Evolutionary conservation across 768 basidiomycete genomes (phyloP), one percentile per base, ranked within the genome.

Genomic region (Sporobolomyces phaffii): DNA sequence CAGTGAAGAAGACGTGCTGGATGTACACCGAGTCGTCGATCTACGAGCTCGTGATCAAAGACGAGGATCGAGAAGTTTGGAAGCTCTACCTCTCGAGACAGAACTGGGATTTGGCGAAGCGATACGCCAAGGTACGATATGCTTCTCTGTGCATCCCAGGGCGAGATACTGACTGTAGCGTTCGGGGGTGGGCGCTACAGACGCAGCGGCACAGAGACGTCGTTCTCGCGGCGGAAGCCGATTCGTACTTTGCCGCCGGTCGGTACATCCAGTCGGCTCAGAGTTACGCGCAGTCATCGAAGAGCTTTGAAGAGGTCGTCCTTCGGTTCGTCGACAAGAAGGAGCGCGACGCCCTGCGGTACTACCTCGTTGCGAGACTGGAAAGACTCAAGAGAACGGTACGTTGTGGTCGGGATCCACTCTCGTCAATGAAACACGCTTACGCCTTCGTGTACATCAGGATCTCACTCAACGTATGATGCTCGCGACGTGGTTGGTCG

Each of bases 401-500:
- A 64, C 71, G 87, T 77, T 20, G n/a, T n/a, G n/a, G n/a, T n/a
- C n/a, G n/a, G n/a, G n/a, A n/a, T n/a, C n/a, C n/a, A n/a, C n/a
- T n/a, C n/a, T n/a, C n/a, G n/a, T n/a, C n/a, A n/a, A n/a, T n/a
- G n/a, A n/a, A n/a, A n/a, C n/a, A n/a, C 38, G 38, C 17, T 38
- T 9, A 38, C 38, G 10, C 38, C 17, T 9, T 38, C 38, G 38
- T 38, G 9, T 9, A 17, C 38, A 9, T 38, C 62, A 97, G 93
- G 91, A 96, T 73, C 72, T 88, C 43, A 92, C 91, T 0, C 93
- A 97, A 77, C 84, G 96, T 44, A 92, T 92, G 87, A 91, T 98
- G 86, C 80, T 99, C 24, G 93, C 96, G 22, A 97, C 92, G 0
- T 99, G 96, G 96, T 85, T 99, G 17, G 87, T 96, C 34, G 96